phyloP scores from a whole-genome alignment of 2,329 filamentous ascomycete genomes.

The Dryadomyces sulphureus region DNA sequence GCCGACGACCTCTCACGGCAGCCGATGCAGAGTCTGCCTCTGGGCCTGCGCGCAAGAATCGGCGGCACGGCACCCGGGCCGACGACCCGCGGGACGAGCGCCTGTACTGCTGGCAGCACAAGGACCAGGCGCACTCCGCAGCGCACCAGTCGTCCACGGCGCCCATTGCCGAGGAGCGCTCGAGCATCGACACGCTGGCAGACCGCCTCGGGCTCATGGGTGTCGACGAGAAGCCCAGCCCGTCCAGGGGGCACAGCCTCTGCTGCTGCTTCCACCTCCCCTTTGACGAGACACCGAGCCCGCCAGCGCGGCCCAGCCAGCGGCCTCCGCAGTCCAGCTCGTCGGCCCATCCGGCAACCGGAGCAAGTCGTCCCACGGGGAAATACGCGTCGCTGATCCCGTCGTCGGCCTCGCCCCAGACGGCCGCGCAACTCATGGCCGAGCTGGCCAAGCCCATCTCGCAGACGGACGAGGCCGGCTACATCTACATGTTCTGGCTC shows the following conservation, averaged over 20 bases:
- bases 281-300: conserved; percentile 24
- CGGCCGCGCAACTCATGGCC: conserved; percentile 53
- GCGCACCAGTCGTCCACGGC: conserved; percentile 28
- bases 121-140: conserved; percentile 57
- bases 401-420: conserved; percentile 46
- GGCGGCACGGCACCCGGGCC: conserved; percentile 20
- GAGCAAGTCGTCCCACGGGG: not conserved
- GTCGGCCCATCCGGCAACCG: not conserved
- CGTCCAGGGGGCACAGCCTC: conserved; percentile 18
- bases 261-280: conserved; percentile 41
- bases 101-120: conserved; percentile 93
- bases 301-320: conserved; percentile 29
- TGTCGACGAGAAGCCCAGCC: conserved; percentile 22
- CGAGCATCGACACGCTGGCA: conserved; percentile 76
- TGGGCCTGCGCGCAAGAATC: not conserved
- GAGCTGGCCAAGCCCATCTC: conserved; percentile 69
- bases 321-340: conserved; percentile 22
- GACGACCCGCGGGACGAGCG: conserved; percentile 39
- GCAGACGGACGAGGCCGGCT: conserved; percentile 63
- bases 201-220: conserved; percentile 65
- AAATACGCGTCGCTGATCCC: conserved; percentile 50
- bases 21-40: conserved; percentile 12
- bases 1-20: conserved; percentile 54
- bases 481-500: conserved; percentile 98
- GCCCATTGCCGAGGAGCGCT: conserved; percentile 47